Base-by-base conservation (phyloP, 345 rosid genomes). In the Cardamine resedifolia region DNA sequence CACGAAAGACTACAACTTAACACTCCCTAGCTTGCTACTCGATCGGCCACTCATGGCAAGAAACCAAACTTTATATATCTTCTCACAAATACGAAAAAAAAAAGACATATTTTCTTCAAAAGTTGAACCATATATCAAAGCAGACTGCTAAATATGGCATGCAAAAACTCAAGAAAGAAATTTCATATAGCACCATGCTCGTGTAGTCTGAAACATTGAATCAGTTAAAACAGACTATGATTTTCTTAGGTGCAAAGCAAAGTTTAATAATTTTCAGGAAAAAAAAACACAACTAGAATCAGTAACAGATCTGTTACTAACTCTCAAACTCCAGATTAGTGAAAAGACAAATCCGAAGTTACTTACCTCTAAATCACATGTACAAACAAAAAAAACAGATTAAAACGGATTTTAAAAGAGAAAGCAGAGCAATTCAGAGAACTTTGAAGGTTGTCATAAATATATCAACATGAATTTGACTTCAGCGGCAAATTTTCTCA, bases 391-490 rank as follows among this genome's bases (percentile, higher is more conserved):
- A 7, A 11, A 21, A 72, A 20, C 15, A 14, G 10, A 18, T 1
- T 0, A 49, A 11, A 45, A 30, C 1, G 6, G 26, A 21, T 69
- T 4, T 15, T 3, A 31, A 8, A 20, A 49, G 12, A 58, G 61
- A 57, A 58, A 65, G 21, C 64, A 77, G 76, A 77, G 80, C 72
- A 65, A 71, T 24, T 77, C 80, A 77, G 80, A 71, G 80, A 77
- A 77, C 80, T 77, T 77, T 77, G 80, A 77, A 77, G 80, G 76
- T 65, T 59, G 63, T 71, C 19, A 10, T 62, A n/a, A 55, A 58
- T 59, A 77, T 57, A 28, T 77, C 80, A 16, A 70, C 80, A 77
- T 48, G 38, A 11, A 61, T 77, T 56, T 70, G 68, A 71, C 4
- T 77, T 77, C 80, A 71, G 80, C 2, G 72, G 68, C 76, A 55